A percentile compares a stretch with the other conserved stretches of the same genome.
These are phyloP conservation scores for Allomyces arbusculus DNA, from an alignment of 192 early-diverging fungal genomes.

Conservation along the genomic window DNA sequence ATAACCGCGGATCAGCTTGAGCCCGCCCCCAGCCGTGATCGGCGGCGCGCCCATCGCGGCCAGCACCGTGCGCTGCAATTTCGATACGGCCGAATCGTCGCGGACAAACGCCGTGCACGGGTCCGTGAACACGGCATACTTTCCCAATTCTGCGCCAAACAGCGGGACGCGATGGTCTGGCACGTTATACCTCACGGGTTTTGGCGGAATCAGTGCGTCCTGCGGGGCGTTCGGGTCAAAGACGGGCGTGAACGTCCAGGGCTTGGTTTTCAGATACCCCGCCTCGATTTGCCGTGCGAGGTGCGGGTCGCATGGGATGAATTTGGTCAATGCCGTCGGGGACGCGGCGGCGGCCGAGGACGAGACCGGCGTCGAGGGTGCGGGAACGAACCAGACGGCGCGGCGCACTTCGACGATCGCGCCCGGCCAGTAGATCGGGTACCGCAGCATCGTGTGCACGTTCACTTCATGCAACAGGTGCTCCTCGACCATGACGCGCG, in stretches of 20 bases:
- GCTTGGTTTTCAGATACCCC: not conserved
- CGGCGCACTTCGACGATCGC: slow-evolving; percentile 1
- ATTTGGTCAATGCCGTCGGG: not conserved
- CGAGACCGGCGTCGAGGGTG: too few relatives aligned
- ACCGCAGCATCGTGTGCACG: not conserved
- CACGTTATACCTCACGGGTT: not conserved
- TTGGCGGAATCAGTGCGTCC: not conserved
- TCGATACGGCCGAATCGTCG: not conserved
- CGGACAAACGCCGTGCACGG: not conserved
- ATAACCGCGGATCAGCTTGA: not conserved
- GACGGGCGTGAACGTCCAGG: not conserved
- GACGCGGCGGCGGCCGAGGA: not conserved
- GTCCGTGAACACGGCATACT: not conserved
- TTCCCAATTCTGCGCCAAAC: not conserved
- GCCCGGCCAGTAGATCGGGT: not conserved
- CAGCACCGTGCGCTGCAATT: not conserved
- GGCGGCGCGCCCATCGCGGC: not conserved
- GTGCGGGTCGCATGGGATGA: not conserved
- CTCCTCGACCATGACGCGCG: not conserved
- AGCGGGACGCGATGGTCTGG: not conserved
- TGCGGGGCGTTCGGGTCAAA: not conserved
- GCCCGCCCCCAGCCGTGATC: not conserved
- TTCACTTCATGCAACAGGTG: not conserved
- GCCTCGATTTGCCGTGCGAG: not conserved
- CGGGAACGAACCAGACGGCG: not conserved